phyloP scores from a whole-genome alignment of 805 yeast species.

The Kodamaea lidongshanica region DNA sequence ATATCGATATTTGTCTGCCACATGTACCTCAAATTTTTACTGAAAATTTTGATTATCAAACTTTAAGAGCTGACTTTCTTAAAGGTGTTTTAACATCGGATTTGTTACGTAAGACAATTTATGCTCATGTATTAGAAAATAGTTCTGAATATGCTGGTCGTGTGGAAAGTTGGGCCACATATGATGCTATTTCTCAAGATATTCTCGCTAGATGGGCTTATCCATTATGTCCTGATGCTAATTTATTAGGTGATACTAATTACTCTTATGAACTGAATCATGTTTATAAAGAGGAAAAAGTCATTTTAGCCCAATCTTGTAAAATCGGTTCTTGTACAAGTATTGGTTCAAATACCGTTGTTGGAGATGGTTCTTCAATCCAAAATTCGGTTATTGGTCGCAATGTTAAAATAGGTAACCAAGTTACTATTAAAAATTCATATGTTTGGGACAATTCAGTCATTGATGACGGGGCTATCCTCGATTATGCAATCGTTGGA shows the following conservation, averaged over 20 bases:
- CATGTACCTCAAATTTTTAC: constrained; percentile 93
- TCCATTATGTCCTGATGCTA: constrained; percentile 85
- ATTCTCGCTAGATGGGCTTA: constrained; percentile 87
- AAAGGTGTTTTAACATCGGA: constrained; percentile 88
- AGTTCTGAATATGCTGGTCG: constrained; percentile 76
- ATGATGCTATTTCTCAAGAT: constrained; percentile 86
- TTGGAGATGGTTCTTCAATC: constrained; percentile 69
- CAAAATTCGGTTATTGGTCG: constrained; percentile 78
- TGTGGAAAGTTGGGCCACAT: constrained; percentile 92
- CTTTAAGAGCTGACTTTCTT: constrained; percentile 78
- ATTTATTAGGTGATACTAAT: constrained; percentile 62
- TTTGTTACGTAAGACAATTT: constrained; percentile 81
- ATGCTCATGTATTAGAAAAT: constrained; percentile 74
- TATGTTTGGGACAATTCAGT: constrained; percentile 82
- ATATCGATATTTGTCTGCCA: constrained; percentile 90
- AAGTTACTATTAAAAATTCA: constrained; percentile 64
- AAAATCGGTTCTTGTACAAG: constrained; percentile 73
- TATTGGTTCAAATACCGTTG: constrained; percentile 68
- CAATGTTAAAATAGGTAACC: constrained; percentile 75
- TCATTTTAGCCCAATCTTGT: constrained; percentile 92
- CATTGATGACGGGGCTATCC: constrained; percentile 57
- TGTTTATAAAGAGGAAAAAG: constrained; percentile 81
- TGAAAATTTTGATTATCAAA: constrained; percentile 93
- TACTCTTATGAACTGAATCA: constrained; percentile 79
- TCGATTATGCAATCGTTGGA: constrained; percentile 69